Base-by-base conservation (phyloP, 768 basidiomycete genomes). In the Lactifluus piperatus region DNA sequence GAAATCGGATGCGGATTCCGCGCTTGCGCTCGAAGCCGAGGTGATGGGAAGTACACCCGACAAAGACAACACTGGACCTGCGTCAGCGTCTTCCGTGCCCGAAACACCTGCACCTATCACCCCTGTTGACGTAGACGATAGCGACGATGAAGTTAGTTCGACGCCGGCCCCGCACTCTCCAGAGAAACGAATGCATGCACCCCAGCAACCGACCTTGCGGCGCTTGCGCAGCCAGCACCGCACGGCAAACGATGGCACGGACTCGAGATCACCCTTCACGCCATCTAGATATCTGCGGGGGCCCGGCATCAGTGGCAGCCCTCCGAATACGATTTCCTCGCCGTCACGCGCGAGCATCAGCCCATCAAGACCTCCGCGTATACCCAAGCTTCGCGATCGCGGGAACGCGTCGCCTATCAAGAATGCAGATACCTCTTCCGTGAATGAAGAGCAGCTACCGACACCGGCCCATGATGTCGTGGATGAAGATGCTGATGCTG, bases 401-500 rank as follows among this genome's bases (percentile, higher is more conserved):
- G 48, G 43, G 14, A 30, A 53, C 41, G 13, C 37, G n/a, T 43
- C 48, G 13, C 49, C 37, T 18, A 22, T 56, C 50, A 56, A 51
- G 54, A 41, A 22, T 6, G 24, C 20, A n/a, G 43, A 48, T 22
- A 20, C 32, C 64, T 64, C 37, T 65, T 65, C n/a, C 45, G 45
- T 63, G 62, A 68, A 62, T 43, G 68, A 48, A 65, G 55, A 30
- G 41, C 34, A 48, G 52, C 59, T 1, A 51, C 58, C 45, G 57
- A 66, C 18, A 60, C 64, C 29, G n/a, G 44, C 39, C 26, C 47
- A 51, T 16, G 60, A 47, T 36, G 22, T 30, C 18, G 51, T 64
- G 27, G 64, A 64, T 46, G 64, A 63, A 45, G 64, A 65, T n/a
- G 61, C 56, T 8, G 61, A 62, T 45, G 71, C 68, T 2, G 70